Evolutionary conservation across 345 rosid species (phyloP).

Genomic region (Ceriops tagal): DNA sequence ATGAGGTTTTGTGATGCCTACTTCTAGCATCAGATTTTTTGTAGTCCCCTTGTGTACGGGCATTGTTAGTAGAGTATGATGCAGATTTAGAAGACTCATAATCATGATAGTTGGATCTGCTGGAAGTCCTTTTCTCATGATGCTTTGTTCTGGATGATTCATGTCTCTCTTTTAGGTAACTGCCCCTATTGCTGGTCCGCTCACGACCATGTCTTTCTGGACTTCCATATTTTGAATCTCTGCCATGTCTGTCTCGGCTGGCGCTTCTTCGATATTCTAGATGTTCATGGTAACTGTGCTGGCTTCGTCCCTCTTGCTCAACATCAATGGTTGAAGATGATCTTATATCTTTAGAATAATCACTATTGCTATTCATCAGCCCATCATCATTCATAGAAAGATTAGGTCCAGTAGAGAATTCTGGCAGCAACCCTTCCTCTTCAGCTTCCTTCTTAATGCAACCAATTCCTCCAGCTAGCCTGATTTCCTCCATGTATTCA

Average conservation of each 20-base stretch:
- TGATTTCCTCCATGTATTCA: constrained; percentile 78
- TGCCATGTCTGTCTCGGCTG: constrained; percentile 13
- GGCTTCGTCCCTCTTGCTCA: constrained; percentile 30
- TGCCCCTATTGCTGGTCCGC: constrained; percentile 26
- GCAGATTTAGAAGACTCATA: constrained; percentile 25
- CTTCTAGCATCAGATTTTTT: constrained; percentile 22
- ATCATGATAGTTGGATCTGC: constrained; percentile 22
- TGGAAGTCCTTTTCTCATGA: constrained; percentile 40
- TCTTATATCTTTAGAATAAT: constrained; percentile 24
- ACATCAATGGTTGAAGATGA: constrained; percentile 17
- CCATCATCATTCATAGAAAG: constrained; percentile 14
- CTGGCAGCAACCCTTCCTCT: constrained; percentile 32
- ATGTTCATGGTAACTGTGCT: constrained; percentile 27
- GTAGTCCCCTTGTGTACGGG: constrained; percentile 10
- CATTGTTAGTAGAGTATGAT: constrained; percentile 25
- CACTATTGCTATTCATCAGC: constrained; percentile 17
- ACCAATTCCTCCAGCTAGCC: constrained; percentile 86
- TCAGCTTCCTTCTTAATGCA: constrained; percentile 56
- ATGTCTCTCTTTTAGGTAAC: constrained; percentile 29
- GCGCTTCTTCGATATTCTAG: constrained; percentile 19
- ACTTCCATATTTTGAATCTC: constrained; percentile 14
- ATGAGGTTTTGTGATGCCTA: constrained; percentile 20
- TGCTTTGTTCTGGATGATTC: constrained; percentile 30
- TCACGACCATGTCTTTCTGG: constrained; percentile 19
- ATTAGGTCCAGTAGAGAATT: constrained; percentile 20